phyloP scores from a whole-genome alignment of 2,329 filamentous ascomycete genomes.

The Pseudogymnoascus sp. region DNA sequence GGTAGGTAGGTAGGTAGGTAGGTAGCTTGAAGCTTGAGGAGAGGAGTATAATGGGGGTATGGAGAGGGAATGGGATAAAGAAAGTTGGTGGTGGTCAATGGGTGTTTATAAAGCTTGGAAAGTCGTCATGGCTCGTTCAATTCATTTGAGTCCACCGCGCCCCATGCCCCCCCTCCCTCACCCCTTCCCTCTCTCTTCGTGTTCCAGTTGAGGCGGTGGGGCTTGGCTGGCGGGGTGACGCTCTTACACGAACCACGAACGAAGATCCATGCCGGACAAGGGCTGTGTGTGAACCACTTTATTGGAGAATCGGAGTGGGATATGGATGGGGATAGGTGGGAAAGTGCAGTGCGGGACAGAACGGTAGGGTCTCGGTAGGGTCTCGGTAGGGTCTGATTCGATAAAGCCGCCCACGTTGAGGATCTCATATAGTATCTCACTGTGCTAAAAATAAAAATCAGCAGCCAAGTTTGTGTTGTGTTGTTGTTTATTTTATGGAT shows the following conservation, averaged over 20 bases:
- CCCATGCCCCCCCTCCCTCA: not conserved
- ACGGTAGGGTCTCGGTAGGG: not conserved
- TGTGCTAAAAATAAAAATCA: not conserved
- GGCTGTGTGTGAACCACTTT: not conserved
- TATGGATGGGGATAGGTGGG: not conserved
- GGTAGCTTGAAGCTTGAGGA: not conserved
- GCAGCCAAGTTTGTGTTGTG: not conserved
- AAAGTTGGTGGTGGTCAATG: constrained; percentile 4
- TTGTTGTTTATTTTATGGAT: not conserved
- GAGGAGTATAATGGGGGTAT: not conserved
- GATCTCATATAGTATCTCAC: not conserved
- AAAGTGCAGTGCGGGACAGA: not conserved
- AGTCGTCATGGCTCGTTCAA: not conserved
- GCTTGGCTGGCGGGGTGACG: not conserved
- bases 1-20: not conserved
- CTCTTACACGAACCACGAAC: not conserved
- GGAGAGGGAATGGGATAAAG: not conserved
- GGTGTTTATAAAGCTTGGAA: not conserved
- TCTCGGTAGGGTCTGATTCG: not conserved
- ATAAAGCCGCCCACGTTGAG: not conserved
- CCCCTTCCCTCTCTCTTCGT: not conserved
- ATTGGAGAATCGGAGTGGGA: not conserved
- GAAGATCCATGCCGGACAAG: constrained; percentile 1
- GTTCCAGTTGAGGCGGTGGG: constrained; percentile 2
- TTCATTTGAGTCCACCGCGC: not conserved